phyloP scores from a whole-genome alignment of 352 stramenopile species.

The Pythium biforme region DNA sequence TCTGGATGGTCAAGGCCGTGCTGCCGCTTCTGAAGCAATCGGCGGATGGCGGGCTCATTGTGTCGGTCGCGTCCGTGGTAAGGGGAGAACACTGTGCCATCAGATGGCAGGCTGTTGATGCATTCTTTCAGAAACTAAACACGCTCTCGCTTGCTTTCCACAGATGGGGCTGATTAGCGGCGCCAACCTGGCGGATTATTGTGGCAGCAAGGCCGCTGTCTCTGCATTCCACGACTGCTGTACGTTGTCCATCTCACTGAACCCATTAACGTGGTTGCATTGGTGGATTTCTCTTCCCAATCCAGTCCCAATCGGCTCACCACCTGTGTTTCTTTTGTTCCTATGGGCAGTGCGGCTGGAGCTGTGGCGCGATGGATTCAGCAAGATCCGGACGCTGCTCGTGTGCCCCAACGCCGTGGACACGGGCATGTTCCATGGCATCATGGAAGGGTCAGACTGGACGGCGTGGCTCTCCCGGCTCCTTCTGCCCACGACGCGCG shows the following conservation, averaged over 20 bases:
- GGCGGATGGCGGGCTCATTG: conserved; percentile 34
- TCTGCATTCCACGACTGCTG: conserved; percentile 72
- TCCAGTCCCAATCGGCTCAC: neutral
- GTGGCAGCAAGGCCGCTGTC: conserved; percentile 70
- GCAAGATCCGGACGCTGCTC: conserved; percentile 64
- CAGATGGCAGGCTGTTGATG: neutral
- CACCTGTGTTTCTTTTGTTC: neutral
- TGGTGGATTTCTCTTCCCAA: conserved; percentile 1
- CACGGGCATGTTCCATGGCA: conserved; percentile 77
- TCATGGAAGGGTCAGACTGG: conserved; percentile 40
- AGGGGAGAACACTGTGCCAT: conserved; percentile 13
- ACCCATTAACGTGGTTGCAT: neutral
- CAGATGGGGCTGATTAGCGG: conserved; percentile 72
- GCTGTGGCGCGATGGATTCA: conserved; percentile 54
- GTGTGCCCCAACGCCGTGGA: conserved; percentile 71
- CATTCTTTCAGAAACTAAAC: neutral
- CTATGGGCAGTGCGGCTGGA: conserved; percentile 64
- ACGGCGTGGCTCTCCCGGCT: conserved; percentile 35
- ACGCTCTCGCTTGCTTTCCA: neutral
- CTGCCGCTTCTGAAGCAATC: conserved; percentile 66
- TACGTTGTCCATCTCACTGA: conserved; percentile 26
- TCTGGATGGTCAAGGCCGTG: conserved; percentile 63
- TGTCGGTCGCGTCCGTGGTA: conserved; percentile 78
- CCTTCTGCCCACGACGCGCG: conserved; percentile 52
- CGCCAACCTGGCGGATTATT: conserved; percentile 71